Evolutionary conservation across 306 rosid species (phyloP), one percentile per base, ranked within the genome.

Genomic region (Castanea crenata): DNA sequence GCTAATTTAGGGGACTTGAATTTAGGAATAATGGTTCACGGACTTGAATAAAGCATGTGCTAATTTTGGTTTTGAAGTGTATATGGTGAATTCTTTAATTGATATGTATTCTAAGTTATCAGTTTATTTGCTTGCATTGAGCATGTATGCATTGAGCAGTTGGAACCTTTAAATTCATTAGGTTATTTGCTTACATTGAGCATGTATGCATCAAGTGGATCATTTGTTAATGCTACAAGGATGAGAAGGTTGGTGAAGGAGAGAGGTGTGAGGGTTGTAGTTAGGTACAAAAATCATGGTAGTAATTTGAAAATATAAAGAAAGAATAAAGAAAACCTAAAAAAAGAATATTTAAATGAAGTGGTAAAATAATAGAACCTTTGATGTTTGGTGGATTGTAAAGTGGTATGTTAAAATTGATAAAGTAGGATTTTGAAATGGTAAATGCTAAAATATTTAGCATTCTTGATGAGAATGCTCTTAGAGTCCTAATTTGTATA

Each of bases 21-120:
- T 3, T 69, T 78, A 78, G 86, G 91, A 57, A 70, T 15, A 10
- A 41, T 41, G 73, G 79, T 86, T 23, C 23, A 23, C 23, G 23
- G 23, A 23, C 23, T 23, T 23, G 23, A 23, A 23, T 21, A 88
- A 86, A 79, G 89, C 86, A 13, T 83, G 91, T 52, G 69, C 88
- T 62, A 20, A 25, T 59, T 65, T 83, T 41, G 83, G 73, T 32
- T 73, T 31, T 71, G 89, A 83, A 56, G 5, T 83, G 20, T 88
- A 83, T 71, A 83, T 88, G 44, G 78, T 81, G 23, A 88, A 86
- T 83, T 85, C 91, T 73, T 65, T 85, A n/a, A 81, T 88, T 56
- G 86, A 88, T 69, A 79, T 83, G 86, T 86, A 88, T 81, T 79
- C 91, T 35, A 83, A 83, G 75, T 76, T 25, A 25, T 25, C 27